Percentiles rank a stretch among this genome's conserved stretches.
phyloP scores from a whole-genome alignment of 345 rosid species.

The Adansonia digitata region DNA sequence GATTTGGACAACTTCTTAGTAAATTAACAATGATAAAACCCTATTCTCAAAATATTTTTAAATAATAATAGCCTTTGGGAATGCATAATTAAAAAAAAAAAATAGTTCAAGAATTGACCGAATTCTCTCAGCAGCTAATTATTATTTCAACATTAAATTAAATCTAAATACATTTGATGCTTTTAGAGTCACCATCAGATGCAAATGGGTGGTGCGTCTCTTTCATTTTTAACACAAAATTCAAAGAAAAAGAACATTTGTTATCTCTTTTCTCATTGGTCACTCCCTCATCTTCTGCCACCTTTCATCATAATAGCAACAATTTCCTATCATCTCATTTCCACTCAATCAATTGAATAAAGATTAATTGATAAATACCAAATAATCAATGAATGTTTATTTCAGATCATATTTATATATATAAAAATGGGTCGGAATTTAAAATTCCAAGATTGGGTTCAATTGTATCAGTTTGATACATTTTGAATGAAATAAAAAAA shows the following conservation, averaged over 20 bases:
- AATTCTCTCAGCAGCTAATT: not conserved
- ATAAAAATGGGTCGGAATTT: too few species aligned
- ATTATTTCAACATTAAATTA: not conserved
- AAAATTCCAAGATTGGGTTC: too few species aligned
- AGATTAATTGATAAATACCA: not conserved
- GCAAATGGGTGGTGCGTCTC: not conserved
- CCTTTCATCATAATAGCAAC: not conserved
- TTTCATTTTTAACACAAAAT: not conserved
- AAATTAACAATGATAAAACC: not conserved
- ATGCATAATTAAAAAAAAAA: not conserved
- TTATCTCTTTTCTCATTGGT: not conserved
- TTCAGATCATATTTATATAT: not conserved
- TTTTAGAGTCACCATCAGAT: not conserved
- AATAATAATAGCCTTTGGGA: not conserved
- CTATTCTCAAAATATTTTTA: not conserved
- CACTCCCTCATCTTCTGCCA: not conserved
- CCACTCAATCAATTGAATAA: not conserved
- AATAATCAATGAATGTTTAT: not conserved
- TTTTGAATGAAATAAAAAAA: too few species aligned
- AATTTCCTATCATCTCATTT: slow-evolving; percentile 10
- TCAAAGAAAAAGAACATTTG: not conserved
- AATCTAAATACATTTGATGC: not conserved
- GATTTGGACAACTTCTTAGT: not conserved
- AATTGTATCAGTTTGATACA: too few species aligned
- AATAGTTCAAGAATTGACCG: not conserved